These are phyloP conservation scores for Arbutus unedo DNA, from an alignment of 148 eudicot genomes.

Conservation along the genomic window DNA sequence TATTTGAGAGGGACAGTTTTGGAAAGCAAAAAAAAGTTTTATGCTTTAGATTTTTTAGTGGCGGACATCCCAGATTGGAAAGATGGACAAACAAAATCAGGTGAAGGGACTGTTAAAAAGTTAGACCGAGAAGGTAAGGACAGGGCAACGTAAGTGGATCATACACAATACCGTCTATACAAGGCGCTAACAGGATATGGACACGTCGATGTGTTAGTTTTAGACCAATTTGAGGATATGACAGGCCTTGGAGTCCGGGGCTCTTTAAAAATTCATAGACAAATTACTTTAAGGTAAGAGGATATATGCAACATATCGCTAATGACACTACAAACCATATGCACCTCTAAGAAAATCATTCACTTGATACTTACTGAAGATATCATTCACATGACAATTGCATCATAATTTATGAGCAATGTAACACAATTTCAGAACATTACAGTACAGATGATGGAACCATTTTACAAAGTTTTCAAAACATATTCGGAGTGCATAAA, in stretches of 20 bases:
- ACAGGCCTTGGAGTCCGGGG: too few relatives aligned
- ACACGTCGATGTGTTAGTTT: background rate
- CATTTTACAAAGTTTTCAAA: background rate
- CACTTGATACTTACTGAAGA: background rate
- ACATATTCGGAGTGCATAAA: background rate
- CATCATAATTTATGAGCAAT: background rate
- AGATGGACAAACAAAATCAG: too few relatives aligned
- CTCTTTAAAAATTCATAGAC: too few relatives aligned
- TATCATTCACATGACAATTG: background rate
- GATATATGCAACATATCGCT: too few relatives aligned
- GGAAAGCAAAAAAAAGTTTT: too few relatives aligned
- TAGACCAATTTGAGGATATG: too few relatives aligned
- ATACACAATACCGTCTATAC: background rate
- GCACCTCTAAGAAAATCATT: background rate
- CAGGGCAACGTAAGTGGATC: background rate
- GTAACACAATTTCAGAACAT: background rate
- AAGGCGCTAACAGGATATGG: background rate
- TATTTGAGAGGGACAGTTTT: too few relatives aligned
- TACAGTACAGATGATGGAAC: background rate
- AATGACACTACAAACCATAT: too few relatives aligned
- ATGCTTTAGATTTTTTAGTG: too few relatives aligned
- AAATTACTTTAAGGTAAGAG: too few relatives aligned
- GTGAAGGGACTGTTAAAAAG: too few relatives aligned
- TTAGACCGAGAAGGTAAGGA: background rate
- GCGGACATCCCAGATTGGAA: too few relatives aligned